phyloP scores from a whole-genome alignment of 768 basidiomycete genomes.

The Termitomyces titanicus region DNA sequence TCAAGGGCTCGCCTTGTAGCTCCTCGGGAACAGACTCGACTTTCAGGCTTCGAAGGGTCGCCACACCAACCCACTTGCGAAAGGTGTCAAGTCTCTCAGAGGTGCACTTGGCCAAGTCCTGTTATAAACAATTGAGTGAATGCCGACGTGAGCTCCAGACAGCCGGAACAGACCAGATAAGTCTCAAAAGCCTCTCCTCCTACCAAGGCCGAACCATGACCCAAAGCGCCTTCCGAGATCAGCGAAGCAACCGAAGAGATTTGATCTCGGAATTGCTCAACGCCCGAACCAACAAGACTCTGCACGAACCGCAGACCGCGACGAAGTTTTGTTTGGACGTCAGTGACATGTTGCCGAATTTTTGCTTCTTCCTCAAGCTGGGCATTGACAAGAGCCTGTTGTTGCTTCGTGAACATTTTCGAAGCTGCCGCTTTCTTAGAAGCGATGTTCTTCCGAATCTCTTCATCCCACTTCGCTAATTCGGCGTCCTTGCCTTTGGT shows the following conservation, averaged over 20 bases:
- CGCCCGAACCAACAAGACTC: conserved; percentile 50
- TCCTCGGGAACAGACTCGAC: conserved; percentile 68
- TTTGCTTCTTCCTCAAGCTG: conserved; percentile 80
- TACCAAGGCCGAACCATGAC: conserved; percentile 57
- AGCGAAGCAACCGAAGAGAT: conserved; percentile 56
- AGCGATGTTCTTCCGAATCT: conserved; percentile 82
- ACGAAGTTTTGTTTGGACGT: conserved; percentile 49
- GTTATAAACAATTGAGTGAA: background rate
- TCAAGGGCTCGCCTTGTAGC: conserved; percentile 66
- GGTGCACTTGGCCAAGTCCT: conserved; percentile 70
- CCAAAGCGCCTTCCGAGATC: conserved; percentile 64
- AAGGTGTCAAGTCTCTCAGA: conserved; percentile 72
- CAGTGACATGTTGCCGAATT: conserved; percentile 57
- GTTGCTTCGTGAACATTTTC: conserved; percentile 71
- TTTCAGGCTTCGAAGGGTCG: conserved; percentile 72
- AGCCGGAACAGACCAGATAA: conserved; percentile 59
- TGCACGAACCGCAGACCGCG: conserved; percentile 70
- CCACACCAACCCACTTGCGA: conserved; percentile 74
- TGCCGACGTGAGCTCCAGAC: background rate
- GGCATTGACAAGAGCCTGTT: conserved; percentile 76
- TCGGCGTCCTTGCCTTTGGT: conserved; percentile 86
- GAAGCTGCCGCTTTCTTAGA: conserved; percentile 64
- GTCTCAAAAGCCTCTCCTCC: conserved; percentile 64
- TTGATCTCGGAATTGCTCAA: conserved; percentile 51
- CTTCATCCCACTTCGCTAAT: conserved; percentile 93